phyloP scores from a whole-genome alignment of 2,329 filamentous ascomycete genomes.

The Xylariaceae sp. region DNA sequence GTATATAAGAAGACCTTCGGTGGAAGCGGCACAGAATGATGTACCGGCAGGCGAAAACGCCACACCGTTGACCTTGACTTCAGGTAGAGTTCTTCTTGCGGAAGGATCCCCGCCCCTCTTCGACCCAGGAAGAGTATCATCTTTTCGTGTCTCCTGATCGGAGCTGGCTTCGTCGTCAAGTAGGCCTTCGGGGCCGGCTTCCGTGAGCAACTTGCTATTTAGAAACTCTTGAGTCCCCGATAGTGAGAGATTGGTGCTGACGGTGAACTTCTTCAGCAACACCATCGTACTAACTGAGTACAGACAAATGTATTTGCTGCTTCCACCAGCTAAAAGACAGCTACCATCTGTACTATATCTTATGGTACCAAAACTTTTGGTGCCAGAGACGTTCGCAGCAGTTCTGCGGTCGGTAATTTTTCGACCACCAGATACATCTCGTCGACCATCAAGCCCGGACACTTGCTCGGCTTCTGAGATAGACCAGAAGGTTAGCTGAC shows the following conservation, averaged over 20 bases:
- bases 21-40: conserved; percentile 90
- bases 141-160: conserved; percentile 78
- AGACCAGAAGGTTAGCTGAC: conserved; percentile 92
- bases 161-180: conserved; percentile 83
- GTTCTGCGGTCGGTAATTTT: conserved; percentile 83
- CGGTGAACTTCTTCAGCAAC: conserved; percentile 88
- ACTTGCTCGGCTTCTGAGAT: conserved; percentile 82
- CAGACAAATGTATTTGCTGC: conserved; percentile 97
- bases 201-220: conserved; percentile 85
- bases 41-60: conserved; percentile 85
- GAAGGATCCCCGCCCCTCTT: conserved; percentile 80
- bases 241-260: conserved; percentile 90
- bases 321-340: conserved; percentile 84
- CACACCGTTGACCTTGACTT: conserved; percentile 78
- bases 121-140: conserved; percentile 74
- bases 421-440: conserved; percentile 88
- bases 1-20: conserved; percentile 90
- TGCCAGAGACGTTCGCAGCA: conserved; percentile 83
- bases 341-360: conserved; percentile 88
- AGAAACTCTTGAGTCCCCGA: conserved; percentile 96
- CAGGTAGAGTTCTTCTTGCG: conserved; percentile 66
- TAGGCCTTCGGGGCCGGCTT: conserved; percentile 78
- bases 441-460: conserved; percentile 77
- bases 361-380: conserved; percentile 84
- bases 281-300: conserved; percentile 94